A percentile compares a stretch with the other conserved stretches of the same genome.
phyloP scores from a whole-genome alignment of 805 yeast genomes.

The Metschnikowia amazonensis region DNA sequence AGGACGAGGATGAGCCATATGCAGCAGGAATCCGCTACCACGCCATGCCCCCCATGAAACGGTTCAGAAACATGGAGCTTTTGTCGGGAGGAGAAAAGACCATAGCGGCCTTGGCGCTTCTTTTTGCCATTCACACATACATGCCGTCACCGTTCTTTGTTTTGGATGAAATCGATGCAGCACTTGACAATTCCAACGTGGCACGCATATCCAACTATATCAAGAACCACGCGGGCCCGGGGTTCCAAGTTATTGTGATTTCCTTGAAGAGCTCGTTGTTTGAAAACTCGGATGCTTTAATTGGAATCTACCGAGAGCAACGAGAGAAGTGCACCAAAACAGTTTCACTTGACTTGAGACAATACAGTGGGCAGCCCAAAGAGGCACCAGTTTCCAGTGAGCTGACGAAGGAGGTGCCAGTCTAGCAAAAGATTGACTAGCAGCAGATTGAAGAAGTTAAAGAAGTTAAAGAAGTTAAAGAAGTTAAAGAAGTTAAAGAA shows the following conservation, averaged over 20 bases:
- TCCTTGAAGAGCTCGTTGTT: slow-evolving; percentile 83
- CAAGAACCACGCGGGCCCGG: slow-evolving; percentile 65
- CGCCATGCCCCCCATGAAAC: slow-evolving; percentile 94
- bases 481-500: no score
- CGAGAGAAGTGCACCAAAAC: slow-evolving; percentile 66
- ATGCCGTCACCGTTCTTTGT: slow-evolving; percentile 96
- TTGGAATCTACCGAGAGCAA: slow-evolving; percentile 88
- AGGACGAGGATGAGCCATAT: slow-evolving; percentile 89
- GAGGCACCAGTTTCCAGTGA: slow-evolving; percentile 6
- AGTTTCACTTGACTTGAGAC: slow-evolving; percentile 66
- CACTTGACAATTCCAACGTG: slow-evolving; percentile 87
- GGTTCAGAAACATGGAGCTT: slow-evolving; percentile 88
- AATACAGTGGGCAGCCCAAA: slow-evolving; percentile 32
- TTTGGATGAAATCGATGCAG: slow-evolving; percentile 97
- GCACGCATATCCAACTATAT: slow-evolving; percentile 84
- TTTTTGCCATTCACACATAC: slow-evolving; percentile 86
- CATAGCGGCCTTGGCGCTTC: slow-evolving; percentile 88
- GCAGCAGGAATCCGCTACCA: slow-evolving; percentile 79
- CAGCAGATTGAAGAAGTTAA: no score
- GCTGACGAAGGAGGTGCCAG: background rate
- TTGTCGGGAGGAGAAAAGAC: slow-evolving; percentile 97
- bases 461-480: no score
- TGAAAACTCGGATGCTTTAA: slow-evolving; percentile 84
- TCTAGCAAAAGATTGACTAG: no score
- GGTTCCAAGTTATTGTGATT: slow-evolving; percentile 88